Evolutionary conservation across 768 basidiomycete genomes (phyloP), one percentile per base, ranked within the genome.

Genomic region (Crassisporium funariophilum): DNA sequence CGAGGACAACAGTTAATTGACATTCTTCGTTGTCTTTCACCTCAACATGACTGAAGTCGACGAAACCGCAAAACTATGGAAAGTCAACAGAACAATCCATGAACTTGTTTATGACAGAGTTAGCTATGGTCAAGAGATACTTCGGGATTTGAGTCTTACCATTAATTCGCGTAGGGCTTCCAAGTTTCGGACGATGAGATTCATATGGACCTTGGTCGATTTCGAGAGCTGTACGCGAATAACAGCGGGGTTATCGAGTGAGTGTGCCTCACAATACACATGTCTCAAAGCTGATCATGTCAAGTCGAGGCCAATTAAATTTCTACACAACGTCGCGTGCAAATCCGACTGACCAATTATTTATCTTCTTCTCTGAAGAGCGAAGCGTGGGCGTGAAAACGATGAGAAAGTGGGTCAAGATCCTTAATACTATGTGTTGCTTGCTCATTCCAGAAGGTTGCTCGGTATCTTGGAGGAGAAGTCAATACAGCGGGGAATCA

Each of bases 31-130:
- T 53, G 52, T 59, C 45, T 44, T 50, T 53, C 47, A 57, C 34
- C 40, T 53, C 55, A 61, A 60, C 58, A 87, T 89, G 85, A 72
- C 76, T 54, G 86, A 89, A 57, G 69, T 71, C 58, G 88, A 91
- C 70, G 89, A 91, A 66, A 81, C 85, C 50, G 88, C 94, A 48
- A 85, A 84, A 61, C 77, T 98, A 62, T 98, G 94, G 92, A 88
- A 95, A 61, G 94, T 98, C 53, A 93, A 93, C 68, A 74, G 91
- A 59, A 98, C 97, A 39, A 88, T 98, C 34, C 95, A 98, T 64
- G 95, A 99, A 70, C 84, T 99, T 42, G 91, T 95, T 53, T 83
- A 85, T 65, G 95, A 99, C 67, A 83, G 97, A 75, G 97, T 98
- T 52, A 71, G 78, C 63, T 35, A 36, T 51, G 31, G 51, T 49